A percentile compares a stretch with the other conserved stretches of the same genome.
phyloP scores from a whole-genome alignment of 306 rosid genomes.

The Pterocarpus santalinus region DNA sequence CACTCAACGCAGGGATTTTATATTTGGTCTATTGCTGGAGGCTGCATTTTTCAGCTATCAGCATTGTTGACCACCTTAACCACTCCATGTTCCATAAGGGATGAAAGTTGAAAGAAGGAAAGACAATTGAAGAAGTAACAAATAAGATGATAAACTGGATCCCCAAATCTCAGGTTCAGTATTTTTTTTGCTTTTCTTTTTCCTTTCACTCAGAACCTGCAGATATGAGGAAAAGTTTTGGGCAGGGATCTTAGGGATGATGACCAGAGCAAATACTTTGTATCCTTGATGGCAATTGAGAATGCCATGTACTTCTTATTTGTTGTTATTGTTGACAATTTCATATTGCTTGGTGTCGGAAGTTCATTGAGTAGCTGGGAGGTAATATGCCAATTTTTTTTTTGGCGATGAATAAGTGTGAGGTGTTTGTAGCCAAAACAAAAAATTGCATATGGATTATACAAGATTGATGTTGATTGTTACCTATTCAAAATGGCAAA shows the following conservation, averaged over 20 bases:
- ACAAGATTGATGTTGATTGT: slow-evolving; percentile 13
- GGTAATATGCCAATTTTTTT: slow-evolving; percentile 31
- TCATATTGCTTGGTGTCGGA: slow-evolving; percentile 34
- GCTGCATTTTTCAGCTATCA: slow-evolving; percentile 35
- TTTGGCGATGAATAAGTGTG: slow-evolving; percentile 27
- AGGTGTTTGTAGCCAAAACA: slow-evolving; percentile 18
- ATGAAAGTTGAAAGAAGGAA: slow-evolving; percentile 43
- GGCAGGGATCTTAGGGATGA: slow-evolving; percentile 23
- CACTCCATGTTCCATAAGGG: slow-evolving; percentile 27
- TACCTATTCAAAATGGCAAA: background rate
- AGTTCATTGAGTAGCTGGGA: slow-evolving; percentile 30
- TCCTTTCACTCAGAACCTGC: slow-evolving; percentile 47
- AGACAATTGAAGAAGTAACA: slow-evolving; percentile 34
- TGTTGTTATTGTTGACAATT: slow-evolving; percentile 41
- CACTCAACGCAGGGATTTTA: slow-evolving; percentile 45
- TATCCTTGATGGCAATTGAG: slow-evolving; percentile 35
- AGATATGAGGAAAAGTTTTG: slow-evolving; percentile 44
- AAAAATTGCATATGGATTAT: slow-evolving; percentile 23
- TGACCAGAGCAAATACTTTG: slow-evolving; percentile 23
- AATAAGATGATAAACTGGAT: slow-evolving; percentile 43
- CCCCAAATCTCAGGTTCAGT: slow-evolving; percentile 37
- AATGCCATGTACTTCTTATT: slow-evolving; percentile 18
- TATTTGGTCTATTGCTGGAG: slow-evolving; percentile 36
- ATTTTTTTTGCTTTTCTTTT: background rate
- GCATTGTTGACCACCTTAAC: slow-evolving; percentile 37